Evolutionary conservation across 1,139 yeast species (phyloP), one percentile per base, ranked within the genome.

Genomic region (Saccharomyces hybrid): DNA sequence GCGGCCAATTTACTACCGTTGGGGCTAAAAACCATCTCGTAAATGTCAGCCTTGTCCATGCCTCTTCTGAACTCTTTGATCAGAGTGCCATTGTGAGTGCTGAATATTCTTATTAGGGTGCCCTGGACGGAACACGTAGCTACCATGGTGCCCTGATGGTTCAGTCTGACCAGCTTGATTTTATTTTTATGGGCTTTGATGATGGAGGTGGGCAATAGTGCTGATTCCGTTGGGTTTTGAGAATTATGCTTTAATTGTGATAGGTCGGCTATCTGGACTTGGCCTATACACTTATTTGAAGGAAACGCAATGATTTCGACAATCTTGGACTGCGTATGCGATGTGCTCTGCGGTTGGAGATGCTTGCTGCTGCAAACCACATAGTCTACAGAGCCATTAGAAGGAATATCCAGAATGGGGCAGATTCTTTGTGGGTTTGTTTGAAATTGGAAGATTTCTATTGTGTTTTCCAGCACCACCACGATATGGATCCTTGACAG

Each of bases 91-190:
- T 81, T 84, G 54, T 78, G 77, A 0, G 93, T 84, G 8, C 89
- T 84, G 66, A 87, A 93, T 2, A 90, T 77, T 53, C 98, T 61
- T 14, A 91, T 84, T 25, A 91, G 77, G 0, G 98, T 91, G 0
- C 98, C 99, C 0, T 88, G 82, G 52, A 82, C 87, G 5, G 95
- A 85, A 3, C 96, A 96, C 9, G 93, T 84, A 0, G 97, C 98
- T 4, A 93, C 76, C 76, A 88, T 76, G 0, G 85, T 78, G 0
- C 96, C 96, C n/a, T 83, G 74, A 48, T 81, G 76, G 63, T 85
- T 87, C 46, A 91, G 67, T 1, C 88, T 81, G 14, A 91, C 69
- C 57, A 86, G 80, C 57, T 89, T 74, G 49, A 91, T 80, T 28
- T 77, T 76, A 2, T 88, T 78, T 65, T 83, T 85, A 70, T 90